A percentile compares a stretch with the other conserved stretches of the same genome.
Evolutionary conservation across 1,139 yeast genomes (phyloP).

Genomic region (Casaregolazyma lundiana): DNA sequence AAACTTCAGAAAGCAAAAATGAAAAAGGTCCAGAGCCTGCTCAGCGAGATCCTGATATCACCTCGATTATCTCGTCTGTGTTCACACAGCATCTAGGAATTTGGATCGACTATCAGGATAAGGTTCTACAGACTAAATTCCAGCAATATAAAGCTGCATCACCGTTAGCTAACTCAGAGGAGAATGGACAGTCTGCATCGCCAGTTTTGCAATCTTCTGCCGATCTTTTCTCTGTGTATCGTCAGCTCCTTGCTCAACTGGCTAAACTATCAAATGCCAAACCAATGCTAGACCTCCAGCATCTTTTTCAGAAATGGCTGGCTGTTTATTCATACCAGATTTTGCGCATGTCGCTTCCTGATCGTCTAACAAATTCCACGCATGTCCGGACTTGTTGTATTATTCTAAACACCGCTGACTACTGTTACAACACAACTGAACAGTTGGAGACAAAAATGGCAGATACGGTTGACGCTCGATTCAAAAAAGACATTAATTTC

Average conservation of each 20-base stretch:
- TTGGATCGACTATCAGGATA: slow-evolving; percentile 88
- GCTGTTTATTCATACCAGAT: slow-evolving; percentile 59
- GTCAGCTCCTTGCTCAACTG: slow-evolving; percentile 70
- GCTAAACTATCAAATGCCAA: slow-evolving; percentile 67
- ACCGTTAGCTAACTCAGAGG: slow-evolving; percentile 7
- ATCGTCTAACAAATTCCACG: slow-evolving; percentile 43
- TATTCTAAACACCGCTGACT: slow-evolving; percentile 84
- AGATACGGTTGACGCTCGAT: slow-evolving; percentile 43
- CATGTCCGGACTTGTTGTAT: slow-evolving; percentile 65
- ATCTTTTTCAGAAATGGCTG: slow-evolving; percentile 64
- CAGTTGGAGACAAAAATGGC: slow-evolving; percentile 68
- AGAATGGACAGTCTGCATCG: slow-evolving; percentile 39
- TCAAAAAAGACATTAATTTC: slow-evolving; percentile 42
- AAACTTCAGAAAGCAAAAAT: slow-evolving; percentile 37
- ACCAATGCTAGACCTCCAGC: slow-evolving; percentile 59
- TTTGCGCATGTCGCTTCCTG: slow-evolving; percentile 56
- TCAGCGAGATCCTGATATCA: slow-evolving; percentile 22
- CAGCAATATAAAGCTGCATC: slow-evolving; percentile 31
- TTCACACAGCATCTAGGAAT: slow-evolving; percentile 80
- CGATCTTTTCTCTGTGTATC: slow-evolving; percentile 73
- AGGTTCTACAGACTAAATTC: slow-evolving; percentile 55
- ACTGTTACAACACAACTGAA: slow-evolving; percentile 69
- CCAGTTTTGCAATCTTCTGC: slow-evolving; percentile 78
- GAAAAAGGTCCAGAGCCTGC: slow-evolving; percentile 17
- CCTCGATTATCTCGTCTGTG: slow-evolving; percentile 58